A percentile compares a stretch with the other conserved stretches of the same genome.
These are phyloP conservation scores for Blastobotrys apis DNA, from an alignment of 1,139 yeast genomes.

Conservation along the genomic window DNA sequence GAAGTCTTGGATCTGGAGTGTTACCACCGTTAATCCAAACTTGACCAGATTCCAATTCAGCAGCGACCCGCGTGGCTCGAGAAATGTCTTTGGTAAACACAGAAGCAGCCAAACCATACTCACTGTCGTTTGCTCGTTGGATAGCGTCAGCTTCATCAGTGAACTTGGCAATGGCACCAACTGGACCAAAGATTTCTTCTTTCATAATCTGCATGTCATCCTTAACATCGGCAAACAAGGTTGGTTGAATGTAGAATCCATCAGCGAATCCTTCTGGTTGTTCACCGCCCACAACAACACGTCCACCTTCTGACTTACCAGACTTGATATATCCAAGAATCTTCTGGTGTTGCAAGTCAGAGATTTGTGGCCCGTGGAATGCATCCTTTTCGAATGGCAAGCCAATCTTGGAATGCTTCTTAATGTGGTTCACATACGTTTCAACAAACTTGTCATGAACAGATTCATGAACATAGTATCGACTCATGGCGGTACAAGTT, in stretches of 20 bases:
- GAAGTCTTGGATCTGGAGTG: slow-evolving; percentile 73
- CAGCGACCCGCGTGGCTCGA: slow-evolving; percentile 56
- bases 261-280: slow-evolving; percentile 79
- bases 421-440: slow-evolving; percentile 52
- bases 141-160: slow-evolving; percentile 66
- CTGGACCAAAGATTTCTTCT: slow-evolving; percentile 88
- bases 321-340: slow-evolving; percentile 66
- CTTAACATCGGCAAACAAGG: slow-evolving; percentile 60
- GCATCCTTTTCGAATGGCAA: slow-evolving; percentile 67
- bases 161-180: slow-evolving; percentile 66
- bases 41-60: slow-evolving; percentile 67
- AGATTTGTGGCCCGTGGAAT: slow-evolving; percentile 85
- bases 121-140: slow-evolving; percentile 63
- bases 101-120: slow-evolving; percentile 81
- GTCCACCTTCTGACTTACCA: slow-evolving; percentile 75
- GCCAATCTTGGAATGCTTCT: slow-evolving; percentile 60
- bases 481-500: slow-evolving; percentile 82
- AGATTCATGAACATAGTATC: slow-evolving; percentile 70
- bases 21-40: slow-evolving; percentile 80
- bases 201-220: slow-evolving; percentile 59
- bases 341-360: slow-evolving; percentile 68
- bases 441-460: slow-evolving; percentile 62
- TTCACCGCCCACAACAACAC: slow-evolving; percentile 71
- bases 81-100: slow-evolving; percentile 61
- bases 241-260: slow-evolving; percentile 63